Evolutionary conservation across 495 filamentous ascomycete species (phyloP).

Genomic region (Bombardia bombarda): DNA sequence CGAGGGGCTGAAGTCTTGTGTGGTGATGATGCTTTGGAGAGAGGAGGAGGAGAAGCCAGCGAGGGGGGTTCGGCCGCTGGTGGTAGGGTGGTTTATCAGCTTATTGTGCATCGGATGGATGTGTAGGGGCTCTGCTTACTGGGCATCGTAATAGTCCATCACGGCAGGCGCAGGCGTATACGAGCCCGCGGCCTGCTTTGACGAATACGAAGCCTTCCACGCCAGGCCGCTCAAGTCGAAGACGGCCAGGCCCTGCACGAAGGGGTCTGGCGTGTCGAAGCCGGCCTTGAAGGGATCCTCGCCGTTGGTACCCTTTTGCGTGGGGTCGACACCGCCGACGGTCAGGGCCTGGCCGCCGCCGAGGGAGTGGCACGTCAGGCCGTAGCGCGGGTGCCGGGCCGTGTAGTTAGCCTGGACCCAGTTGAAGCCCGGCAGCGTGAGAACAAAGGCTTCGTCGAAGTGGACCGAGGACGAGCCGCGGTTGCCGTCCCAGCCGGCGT

Average conservation of each 20-base stretch:
- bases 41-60: conserved; percentile 3
- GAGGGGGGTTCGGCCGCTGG: conserved; percentile 6
- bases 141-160: conserved; percentile 10
- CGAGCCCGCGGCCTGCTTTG: not conserved
- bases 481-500: conserved; percentile 16
- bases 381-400: conserved; percentile 10
- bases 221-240: conserved; percentile 12
- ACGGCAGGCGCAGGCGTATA: conserved; percentile 7
- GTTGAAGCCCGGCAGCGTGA: conserved; percentile 18
- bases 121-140: conserved; percentile 5
- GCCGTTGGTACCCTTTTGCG: conserved; percentile 1
- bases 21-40: conserved; percentile 6
- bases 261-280: conserved; percentile 16
- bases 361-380: conserved; percentile 14
- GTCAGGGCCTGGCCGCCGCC: conserved; percentile 15
- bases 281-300: conserved; percentile 2
- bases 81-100: not conserved
- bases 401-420: conserved; percentile 16
- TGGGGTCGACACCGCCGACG: conserved; percentile 18
- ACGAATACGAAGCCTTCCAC: conserved; percentile 5
- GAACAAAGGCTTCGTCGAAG: conserved; percentile 19
- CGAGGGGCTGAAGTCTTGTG: not conserved
- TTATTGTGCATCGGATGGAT: not conserved
- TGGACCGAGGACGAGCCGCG: conserved; percentile 5
- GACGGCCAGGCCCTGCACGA: conserved; percentile 11